phyloP scores from a whole-genome alignment of 1,284 basidiomycete genomes.

The Tylopilus sp. region DNA sequence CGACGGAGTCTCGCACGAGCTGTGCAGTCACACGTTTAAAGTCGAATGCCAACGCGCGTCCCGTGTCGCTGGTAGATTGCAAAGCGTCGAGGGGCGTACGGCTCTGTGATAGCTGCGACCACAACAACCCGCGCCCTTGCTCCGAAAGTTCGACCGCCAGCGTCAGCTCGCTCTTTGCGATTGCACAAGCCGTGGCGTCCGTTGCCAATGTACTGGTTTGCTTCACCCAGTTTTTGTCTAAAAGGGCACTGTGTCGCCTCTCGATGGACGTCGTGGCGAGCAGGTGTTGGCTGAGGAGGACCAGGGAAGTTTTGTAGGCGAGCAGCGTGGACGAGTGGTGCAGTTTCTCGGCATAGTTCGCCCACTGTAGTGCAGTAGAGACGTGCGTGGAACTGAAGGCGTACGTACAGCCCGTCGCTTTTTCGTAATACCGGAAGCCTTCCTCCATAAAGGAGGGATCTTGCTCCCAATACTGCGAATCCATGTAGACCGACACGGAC shows the following conservation, averaged over 20 bases:
- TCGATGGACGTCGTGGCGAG: slow-evolving; percentile 21
- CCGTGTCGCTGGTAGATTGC: slow-evolving; percentile 13
- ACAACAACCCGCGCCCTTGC: slow-evolving; percentile 30
- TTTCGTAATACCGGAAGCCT: slow-evolving; percentile 12
- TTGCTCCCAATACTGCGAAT: not conserved
- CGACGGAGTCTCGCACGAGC: slow-evolving; percentile 12
- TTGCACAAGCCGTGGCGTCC: slow-evolving; percentile 29
- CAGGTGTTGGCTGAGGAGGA: slow-evolving; percentile 21
- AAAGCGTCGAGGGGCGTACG: slow-evolving; percentile 24
- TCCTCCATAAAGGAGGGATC: slow-evolving; percentile 15
- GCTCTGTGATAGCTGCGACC: slow-evolving; percentile 30
- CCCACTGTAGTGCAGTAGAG: slow-evolving; percentile 16
- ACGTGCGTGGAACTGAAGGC: slow-evolving; percentile 7
- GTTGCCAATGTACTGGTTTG: slow-evolving; percentile 15
- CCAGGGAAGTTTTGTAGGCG: slow-evolving; percentile 23
- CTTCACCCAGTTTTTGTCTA: not conserved
- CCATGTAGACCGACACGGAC: not conserved
- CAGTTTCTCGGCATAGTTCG: slow-evolving; percentile 1
- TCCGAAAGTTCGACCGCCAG: slow-evolving; percentile 31
- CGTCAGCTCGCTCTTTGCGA: slow-evolving; percentile 16
- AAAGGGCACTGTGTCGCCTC: slow-evolving; percentile 13
- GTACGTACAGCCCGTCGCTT: slow-evolving; percentile 9
- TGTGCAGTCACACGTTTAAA: slow-evolving; percentile 25
- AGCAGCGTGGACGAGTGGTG: slow-evolving; percentile 23
- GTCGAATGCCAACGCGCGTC: slow-evolving; percentile 23